Evolutionary conservation across 2,329 filamentous ascomycete genomes (phyloP), one percentile per base, ranked within the genome.

Genomic region (Elsinoe necatrix): DNA sequence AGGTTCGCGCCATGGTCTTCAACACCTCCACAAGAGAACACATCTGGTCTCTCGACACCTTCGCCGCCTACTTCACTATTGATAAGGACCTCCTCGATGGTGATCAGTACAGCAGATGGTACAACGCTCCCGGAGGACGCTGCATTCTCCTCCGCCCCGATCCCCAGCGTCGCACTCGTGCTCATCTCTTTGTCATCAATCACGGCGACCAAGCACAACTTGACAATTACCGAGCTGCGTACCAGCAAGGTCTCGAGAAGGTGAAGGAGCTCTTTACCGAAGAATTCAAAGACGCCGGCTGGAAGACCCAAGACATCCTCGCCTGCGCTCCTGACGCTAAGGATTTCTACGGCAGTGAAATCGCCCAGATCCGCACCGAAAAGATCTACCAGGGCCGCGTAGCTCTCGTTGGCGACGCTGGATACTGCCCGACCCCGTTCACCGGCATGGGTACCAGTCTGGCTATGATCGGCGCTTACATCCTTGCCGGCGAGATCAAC

Each of bases 271-370:
- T 65, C 7, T 48, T 68, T 54, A 54, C 60, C 20, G 61, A 64
- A 23, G 47, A 63, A 14, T 66, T 63, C 59, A 54, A 57, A 4
- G 62, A 64, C 50, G 61, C 60, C 4, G 64, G 64, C 3, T 67
- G 64, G 65, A 67, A 73, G 55, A 63, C 65, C 4, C 58, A 63
- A 0, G 65, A 72, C 3, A 65, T 77, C 3, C 60, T 75, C 31
- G 59, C 64, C 4, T 71, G 66, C 0, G 70, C 74, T 67, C 56
- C 65, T 23, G 47, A 61, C 12, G 59, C 61, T 1, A 58, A 64
- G 2, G 65, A 66, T 45, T 65, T 67, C 54, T 66, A 66, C 57
- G 61, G 61, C 56, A 52, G 55, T 6, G 37, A 62, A 4, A 58
- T 67, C 23, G 66, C 61, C 2, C 66, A 67, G 57, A 62, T 67